Evolutionary conservation across 108 stramenopile species (phyloP).

Genomic region (Conticribra guillardii): DNA sequence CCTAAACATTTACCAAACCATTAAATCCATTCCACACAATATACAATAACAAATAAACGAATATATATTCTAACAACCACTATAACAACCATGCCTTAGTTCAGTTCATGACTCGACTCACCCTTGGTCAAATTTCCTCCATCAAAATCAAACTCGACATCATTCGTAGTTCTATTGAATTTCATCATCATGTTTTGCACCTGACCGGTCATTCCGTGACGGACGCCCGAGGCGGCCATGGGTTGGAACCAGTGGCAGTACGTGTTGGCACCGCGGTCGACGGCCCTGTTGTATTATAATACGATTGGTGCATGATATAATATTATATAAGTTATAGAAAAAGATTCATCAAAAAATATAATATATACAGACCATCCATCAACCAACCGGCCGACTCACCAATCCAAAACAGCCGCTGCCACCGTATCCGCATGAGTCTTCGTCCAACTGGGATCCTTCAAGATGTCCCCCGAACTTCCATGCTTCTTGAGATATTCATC

Average conservation of each 20-base stretch:
- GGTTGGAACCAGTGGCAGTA: slow-evolving; percentile 98
- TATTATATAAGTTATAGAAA: too few species aligned
- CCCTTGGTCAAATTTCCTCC: slow-evolving; percentile 92
- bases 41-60: too few species aligned
- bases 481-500: slow-evolving; percentile 91
- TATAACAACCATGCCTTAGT: too few species aligned
- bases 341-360: too few species aligned
- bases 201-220: slow-evolving; percentile 92
- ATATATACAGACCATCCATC: too few species aligned
- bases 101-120: slow-evolving; percentile 49
- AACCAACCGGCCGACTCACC: too few species aligned
- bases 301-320: too few species aligned
- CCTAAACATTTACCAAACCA: too few species aligned
- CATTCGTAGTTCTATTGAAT: slow-evolving; percentile 77
- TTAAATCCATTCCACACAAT: too few species aligned
- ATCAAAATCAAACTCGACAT: slow-evolving; percentile 91
- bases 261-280: slow-evolving; percentile 91
- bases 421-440: slow-evolving; percentile 82
- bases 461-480: slow-evolving; percentile 69
- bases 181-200: slow-evolving; percentile 96
- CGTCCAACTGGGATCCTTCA: slow-evolving; percentile 86
- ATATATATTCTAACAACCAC: too few species aligned
- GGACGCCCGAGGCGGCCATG: slow-evolving; percentile 88
- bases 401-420: slow-evolving; percentile 91
- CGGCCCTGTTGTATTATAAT: slow-evolving; percentile 83